A percentile compares a stretch with the other conserved stretches of the same genome.
Conservation (phyloP, 2,329 filamentous ascomycete genomes). For the Ceratocystis cacaofunesta region DNA sequence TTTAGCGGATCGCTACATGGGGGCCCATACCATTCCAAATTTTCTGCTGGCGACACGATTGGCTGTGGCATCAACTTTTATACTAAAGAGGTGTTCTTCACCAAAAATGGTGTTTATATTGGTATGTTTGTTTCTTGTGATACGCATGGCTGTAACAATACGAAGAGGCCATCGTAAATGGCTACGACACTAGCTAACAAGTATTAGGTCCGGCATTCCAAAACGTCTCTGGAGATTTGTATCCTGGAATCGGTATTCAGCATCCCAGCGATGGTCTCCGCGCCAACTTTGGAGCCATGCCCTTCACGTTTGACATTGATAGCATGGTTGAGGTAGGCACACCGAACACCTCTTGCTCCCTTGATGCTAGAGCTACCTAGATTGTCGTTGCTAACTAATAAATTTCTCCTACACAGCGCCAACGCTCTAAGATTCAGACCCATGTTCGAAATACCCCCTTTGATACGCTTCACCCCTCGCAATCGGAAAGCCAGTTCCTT, state of each 20-base stretch:
- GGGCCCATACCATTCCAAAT: slow-evolving; percentile 42
- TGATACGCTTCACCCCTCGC: not conserved
- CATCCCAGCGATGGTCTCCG: slow-evolving; percentile 46
- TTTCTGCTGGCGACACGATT: slow-evolving; percentile 41
- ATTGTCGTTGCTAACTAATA: not conserved
- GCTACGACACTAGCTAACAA: slow-evolving; percentile 20
- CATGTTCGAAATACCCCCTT: not conserved
- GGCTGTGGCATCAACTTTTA: slow-evolving; percentile 54
- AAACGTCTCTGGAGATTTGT: slow-evolving; percentile 51
- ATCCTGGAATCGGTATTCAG: slow-evolving; percentile 51
- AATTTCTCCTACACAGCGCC: not conserved
- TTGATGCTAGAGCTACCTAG: not conserved
- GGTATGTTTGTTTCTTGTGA: slow-evolving; percentile 27
- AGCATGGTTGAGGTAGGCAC: slow-evolving; percentile 64
- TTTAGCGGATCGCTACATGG: slow-evolving; percentile 43
- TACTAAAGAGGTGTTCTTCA: slow-evolving; percentile 51
- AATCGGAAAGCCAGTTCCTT: not conserved
- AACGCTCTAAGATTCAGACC: not conserved
- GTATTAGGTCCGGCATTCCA: slow-evolving; percentile 52
- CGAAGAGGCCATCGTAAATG: too few species aligned
- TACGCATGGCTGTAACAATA: too few species aligned
- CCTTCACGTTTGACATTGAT: slow-evolving; percentile 68
- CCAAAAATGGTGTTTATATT: slow-evolving; percentile 45
- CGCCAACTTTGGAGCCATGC: slow-evolving; percentile 43
- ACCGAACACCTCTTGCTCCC: slow-evolving; percentile 20